Base-by-base conservation (phyloP, 768 basidiomycete species). In the Guyanaporus albipodus region DNA sequence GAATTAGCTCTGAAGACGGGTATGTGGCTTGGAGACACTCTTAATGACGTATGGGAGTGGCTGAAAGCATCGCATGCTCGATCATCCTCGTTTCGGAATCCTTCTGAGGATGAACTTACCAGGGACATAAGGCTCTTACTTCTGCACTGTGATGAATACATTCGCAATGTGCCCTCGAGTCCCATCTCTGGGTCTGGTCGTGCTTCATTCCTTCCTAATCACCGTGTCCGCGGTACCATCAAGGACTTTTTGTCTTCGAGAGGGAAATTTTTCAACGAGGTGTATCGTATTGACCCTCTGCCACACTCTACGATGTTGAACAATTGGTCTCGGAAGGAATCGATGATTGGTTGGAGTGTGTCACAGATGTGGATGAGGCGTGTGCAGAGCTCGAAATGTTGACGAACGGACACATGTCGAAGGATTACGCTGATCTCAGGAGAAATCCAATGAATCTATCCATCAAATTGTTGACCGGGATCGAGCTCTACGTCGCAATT, bases 401-500 rank as follows among this genome's bases (percentile, higher is more conserved):
- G 32, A 60, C 61, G 10, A 29, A 28, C 14, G 27, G 45, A 7
- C 68, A 73, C 38, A 50, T 53, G 5, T 47, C 50, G 1, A 29
- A 18, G 2, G 39, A 49, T 10, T 73, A 73, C 40, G 39, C 46
- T 10, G 48, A 52, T 11, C n/a, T n/a, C n/a, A n/a, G n/a, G n/a
- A n/a, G n/a, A n/a, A 72, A 66, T 39, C 68, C 73, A 8, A 72
- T 74, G 44, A 33, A 50, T 12, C 33, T 52, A 6, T 67, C 66
- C 11, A 44, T 70, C 9, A 72, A 77, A 66, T 53, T 77, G 29
- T 58, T 79, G 35, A 71, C 71, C 6, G 46, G 72, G 23, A 55
- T 77, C 21, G 69, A 74, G 22, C 60, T 79, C 15, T 79, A 77
- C 78, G 60, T 73, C 0, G 73, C 69, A 0, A 59, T 78, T 8